Evolutionary conservation across 2,329 filamentous ascomycete species (phyloP), one percentile per base, ranked within the genome.

Genomic region (Fusarium euwallaceae): DNA sequence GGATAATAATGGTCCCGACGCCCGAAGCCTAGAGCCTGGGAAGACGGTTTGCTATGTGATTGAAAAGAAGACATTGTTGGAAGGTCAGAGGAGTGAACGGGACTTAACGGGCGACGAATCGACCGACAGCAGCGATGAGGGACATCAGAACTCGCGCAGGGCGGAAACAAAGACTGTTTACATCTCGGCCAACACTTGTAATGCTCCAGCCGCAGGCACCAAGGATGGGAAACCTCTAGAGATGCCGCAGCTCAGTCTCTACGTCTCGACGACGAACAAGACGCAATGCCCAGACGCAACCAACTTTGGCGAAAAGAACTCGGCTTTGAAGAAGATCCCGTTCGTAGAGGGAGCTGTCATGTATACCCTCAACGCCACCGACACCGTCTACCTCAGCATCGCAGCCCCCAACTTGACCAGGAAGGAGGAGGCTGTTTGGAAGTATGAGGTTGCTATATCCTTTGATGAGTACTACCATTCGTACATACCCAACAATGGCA

Each of bases 121-220:
- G 16, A 41, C 43, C 36, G 72, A 66, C 74, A 43, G 61, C 32
- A 43, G 67, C 14, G 41, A 56, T 2, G 74, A 78, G 7, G 37
- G 56, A 8, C 64, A 67, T 58, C 62, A 75, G n/a, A 66, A 66
- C 7, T 51, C 72, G 79, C 61, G 72, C 83, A 27, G 82, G 82
- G 17, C 86, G 22, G 32, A 75, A 10, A 37, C 68, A 11, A 78
- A 83, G 48, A 89, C 84, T 2, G 86, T 98, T 4, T 98, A 93
- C 82, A 88, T 99, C 64, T 95, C 95, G 3, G 91, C 95, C 51
- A 98, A 95, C 75, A 95, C 94, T 1, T 99, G 97, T 82, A 83
- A 90, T 29, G 95, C 97, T 78, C 97, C 96, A 14, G 81, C 83
- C 22, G 86, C 87, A 6, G 61, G 73, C 45, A 41, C 69, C 10